Evolutionary conservation across 116 monocot species (phyloP), one percentile per base, ranked within the genome.

Genomic region (Papilionanthe hybrid): DNA sequence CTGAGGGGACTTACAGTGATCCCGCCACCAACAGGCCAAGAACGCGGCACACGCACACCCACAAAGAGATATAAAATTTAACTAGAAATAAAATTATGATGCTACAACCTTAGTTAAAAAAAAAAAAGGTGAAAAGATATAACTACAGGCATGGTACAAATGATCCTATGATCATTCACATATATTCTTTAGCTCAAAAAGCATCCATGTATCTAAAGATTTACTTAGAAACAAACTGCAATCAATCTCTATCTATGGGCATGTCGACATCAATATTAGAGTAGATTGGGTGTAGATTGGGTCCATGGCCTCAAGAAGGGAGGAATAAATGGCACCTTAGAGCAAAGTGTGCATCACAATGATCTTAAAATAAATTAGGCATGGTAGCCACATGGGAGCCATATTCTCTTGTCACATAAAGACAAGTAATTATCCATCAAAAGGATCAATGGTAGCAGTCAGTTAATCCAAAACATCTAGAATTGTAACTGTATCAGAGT

Each of bases 291-390:
- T 37, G 37, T 37, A 37, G 37, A 37, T 29, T 29, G 49, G 45
- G 25, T 75, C 75, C 75, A 75, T 75, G 44, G 49, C 23, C 75
- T 27, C 4, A 75, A 75, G 49, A 15, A 25, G 75, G 75, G 49
- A 75, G 49, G 75, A 75, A 9, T 75, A 75, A 75, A 48, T 75
- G 49, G 49, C 37, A 49, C 75, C 45, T 75, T 75, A 49, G 75
- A 49, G 49, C 75, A 75, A 28, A 49, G 11, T 27, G 28, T 75
- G 49, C 49, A 48, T 27, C 45, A 37, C 49, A 17, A 12, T 29
- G 12, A 27, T 75, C 27, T 75, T 6, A 75, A 75, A 49, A 27
- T 49, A 47, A 75, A 28, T 75, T n/a, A 75, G 49, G 75, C 27
- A 47, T 11, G 49, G 28, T 6, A 49, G 75, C 42, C 75, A 75